Base-by-base conservation (phyloP, 352 stramenopile genomes). In the Globisporangium barbulae region DNA sequence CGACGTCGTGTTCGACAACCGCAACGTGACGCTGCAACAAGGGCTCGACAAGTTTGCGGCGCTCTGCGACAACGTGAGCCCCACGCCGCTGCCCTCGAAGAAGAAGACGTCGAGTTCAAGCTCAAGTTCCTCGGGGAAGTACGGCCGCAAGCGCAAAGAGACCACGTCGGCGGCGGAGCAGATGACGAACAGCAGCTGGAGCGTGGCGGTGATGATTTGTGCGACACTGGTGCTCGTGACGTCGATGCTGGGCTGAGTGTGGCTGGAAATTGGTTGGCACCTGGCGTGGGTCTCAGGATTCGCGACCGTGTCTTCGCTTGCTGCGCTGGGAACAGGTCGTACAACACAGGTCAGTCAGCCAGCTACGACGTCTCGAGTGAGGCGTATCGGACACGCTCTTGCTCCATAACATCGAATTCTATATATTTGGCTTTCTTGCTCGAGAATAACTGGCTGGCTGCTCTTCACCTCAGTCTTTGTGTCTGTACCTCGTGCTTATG, bases 21-120 rank as follows among this genome's bases (percentile, higher is more conserved):
- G 70, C 53, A 88, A 88, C 57, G 63, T 83, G 61, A 87, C 78
- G 60, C 64, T 89, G 41, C 76, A 84, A 65, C 47, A 49, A 47
- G 78, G 70, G 33, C 45, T 86, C n/a, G 73, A 88, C 53, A 64
- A 61, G 48, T 83, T 88, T 22, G 70, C 79, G 37, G 56, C 76
- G 4, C 57, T 72, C 2, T 85, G 78, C 58, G 79, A 88, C 42
- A 67, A 50, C 17, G 55, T 61, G 19, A 84, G 61, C 10, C 53
- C 63, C 10, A 53, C 73, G 52, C 76, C 75, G 3, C 59, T 72
- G 41, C 68, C 70, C 12, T 85, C 83, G 71, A 80, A 81, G 39
- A 69, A 67, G 52, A 77, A 79, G 60, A 55, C 55, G 41, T 65
- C 70, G 15, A 35, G n/a, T 13, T 57, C 53, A 44, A 31, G 31